Conservation (phyloP, 2,329 filamentous ascomycete species). For the Colletotrichum truncatum region DNA sequence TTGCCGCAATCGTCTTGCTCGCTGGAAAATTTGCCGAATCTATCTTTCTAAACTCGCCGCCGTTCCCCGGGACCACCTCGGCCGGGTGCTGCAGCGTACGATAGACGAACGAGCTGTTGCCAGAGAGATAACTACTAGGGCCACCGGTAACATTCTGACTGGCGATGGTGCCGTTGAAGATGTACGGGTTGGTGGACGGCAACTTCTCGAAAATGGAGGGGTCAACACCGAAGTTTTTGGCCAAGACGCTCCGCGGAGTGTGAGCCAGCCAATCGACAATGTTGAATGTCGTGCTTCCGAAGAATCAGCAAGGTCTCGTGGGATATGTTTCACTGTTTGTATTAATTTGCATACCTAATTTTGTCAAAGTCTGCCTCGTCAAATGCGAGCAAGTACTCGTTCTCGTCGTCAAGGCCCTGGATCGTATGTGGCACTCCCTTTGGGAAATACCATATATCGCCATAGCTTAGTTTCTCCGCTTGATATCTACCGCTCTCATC, state of each 20-base stretch:
- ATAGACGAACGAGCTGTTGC: slow-evolving; percentile 71
- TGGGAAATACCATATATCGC: slow-evolving; percentile 74
- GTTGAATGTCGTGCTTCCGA: slow-evolving; percentile 72
- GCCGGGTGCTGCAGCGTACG: slow-evolving; percentile 63
- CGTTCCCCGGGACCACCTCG: slow-evolving; percentile 67
- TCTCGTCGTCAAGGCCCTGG: slow-evolving; percentile 72
- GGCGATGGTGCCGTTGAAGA: slow-evolving; percentile 64
- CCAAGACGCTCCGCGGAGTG: slow-evolving; percentile 69
- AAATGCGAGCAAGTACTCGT: slow-evolving; percentile 73
- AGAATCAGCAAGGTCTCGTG: background rate
- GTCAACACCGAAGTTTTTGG: slow-evolving; percentile 75
- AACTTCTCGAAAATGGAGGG: slow-evolving; percentile 67
- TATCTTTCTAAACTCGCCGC: slow-evolving; percentile 70
- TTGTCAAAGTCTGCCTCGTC: slow-evolving; percentile 74
- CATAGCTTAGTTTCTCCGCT: slow-evolving; percentile 63
- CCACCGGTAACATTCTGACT: slow-evolving; percentile 54
- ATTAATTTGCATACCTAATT: slow-evolving; percentile 51
- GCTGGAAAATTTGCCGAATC: slow-evolving; percentile 75
- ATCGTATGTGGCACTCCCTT: slow-evolving; percentile 72
- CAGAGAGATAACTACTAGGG: slow-evolving; percentile 46
- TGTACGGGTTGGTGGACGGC: slow-evolving; percentile 68
- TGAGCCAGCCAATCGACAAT: slow-evolving; percentile 76
- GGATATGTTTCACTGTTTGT: fast-evolving
- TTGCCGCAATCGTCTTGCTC: slow-evolving; percentile 71
- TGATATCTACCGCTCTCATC: slow-evolving; percentile 68